phyloP scores from a whole-genome alignment of 352 stramenopile genomes.

The Aphanomyces euteiches region DNA sequence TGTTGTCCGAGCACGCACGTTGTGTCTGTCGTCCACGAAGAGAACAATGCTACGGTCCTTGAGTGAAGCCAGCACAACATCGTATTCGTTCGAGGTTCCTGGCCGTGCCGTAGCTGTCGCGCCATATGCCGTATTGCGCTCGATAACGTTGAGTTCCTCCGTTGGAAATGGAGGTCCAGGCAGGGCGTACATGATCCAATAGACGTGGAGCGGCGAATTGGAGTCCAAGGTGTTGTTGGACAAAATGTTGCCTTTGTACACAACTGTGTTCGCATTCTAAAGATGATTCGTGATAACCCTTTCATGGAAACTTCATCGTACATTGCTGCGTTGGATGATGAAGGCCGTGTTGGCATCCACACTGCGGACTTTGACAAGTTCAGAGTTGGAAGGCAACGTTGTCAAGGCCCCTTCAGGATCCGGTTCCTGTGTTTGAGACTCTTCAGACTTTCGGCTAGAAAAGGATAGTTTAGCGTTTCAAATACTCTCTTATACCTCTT shows the following conservation, averaged over 20 bases:
- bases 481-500: not conserved
- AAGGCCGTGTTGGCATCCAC: slow-evolving; percentile 74
- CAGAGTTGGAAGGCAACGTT: slow-evolving; percentile 58
- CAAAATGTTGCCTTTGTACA: slow-evolving; percentile 52
- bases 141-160: slow-evolving; percentile 82
- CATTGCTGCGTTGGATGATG: slow-evolving; percentile 84
- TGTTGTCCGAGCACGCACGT: slow-evolving; percentile 59
- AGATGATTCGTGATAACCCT: not conserved
- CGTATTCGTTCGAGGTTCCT: slow-evolving; percentile 42
- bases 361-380: slow-evolving; percentile 60
- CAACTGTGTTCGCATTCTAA: slow-evolving; percentile 82
- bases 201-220: slow-evolving; percentile 65
- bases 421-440: not conserved
- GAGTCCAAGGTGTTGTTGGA: slow-evolving; percentile 43
- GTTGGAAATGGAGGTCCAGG: slow-evolving; percentile 42
- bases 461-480: too few relatives aligned
- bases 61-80: slow-evolving; percentile 54
- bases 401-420: slow-evolving; percentile 31
- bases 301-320: slow-evolving; percentile 34
- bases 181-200: slow-evolving; percentile 87
- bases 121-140: slow-evolving; percentile 79
- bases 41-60: slow-evolving; percentile 65
- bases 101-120: slow-evolving; percentile 35
- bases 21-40: slow-evolving; percentile 52
- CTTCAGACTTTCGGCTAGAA: too few relatives aligned